Base-by-base conservation (phyloP, 2,329 filamentous ascomycete species). In the Diplodia mutila region DNA sequence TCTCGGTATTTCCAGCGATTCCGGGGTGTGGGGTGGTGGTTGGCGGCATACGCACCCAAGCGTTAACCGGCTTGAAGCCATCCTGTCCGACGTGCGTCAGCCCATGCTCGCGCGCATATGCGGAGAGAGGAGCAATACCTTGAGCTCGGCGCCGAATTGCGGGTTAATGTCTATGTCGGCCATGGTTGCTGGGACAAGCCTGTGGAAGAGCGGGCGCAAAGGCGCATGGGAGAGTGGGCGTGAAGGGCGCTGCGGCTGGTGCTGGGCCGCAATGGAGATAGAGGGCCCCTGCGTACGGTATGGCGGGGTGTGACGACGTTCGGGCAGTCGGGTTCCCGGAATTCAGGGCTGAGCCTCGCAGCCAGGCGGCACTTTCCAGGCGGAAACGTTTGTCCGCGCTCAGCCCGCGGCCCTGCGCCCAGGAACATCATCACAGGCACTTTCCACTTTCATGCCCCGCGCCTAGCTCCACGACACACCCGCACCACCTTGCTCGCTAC, bases 21-120 rank as follows among this genome's bases (percentile, higher is more conserved):
- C 61, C 57, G 61, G 32, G 52, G 18, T 25, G 65, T 68, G 70
- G 69, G 69, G 66, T 46, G 69, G 68, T 46, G 54, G 34, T n/a
- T 55, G 53, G 66, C 54, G 72, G 70, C 65, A 61, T 65, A 74
- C 81, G 72, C 84, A 89, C 87, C 95, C 95, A 99, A 74, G 86
- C 88, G 81, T 94, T 97, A 78, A 96, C 93, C 21, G 93, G 89
- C 81, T 96, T 97, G 86, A 97, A 99, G 77, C 91, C 92, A 89
- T 99, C 95, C 93, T 97, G 67, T 66, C 61, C 63, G 71, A 67
- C 71, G 61, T 61, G 23, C 57, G 69, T 72, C 73, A 68, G 67
- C 37, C 67, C 67, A 69, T 42, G 29, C 27, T 52, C 34, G 69
- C 39, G 21, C 23, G 37, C 39, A 37, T 46, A 69, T 48, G 68